These are phyloP conservation scores for Penicillium sp. DNA, from an alignment of 2,329 filamentous ascomycete species.

Conservation along the genomic window DNA sequence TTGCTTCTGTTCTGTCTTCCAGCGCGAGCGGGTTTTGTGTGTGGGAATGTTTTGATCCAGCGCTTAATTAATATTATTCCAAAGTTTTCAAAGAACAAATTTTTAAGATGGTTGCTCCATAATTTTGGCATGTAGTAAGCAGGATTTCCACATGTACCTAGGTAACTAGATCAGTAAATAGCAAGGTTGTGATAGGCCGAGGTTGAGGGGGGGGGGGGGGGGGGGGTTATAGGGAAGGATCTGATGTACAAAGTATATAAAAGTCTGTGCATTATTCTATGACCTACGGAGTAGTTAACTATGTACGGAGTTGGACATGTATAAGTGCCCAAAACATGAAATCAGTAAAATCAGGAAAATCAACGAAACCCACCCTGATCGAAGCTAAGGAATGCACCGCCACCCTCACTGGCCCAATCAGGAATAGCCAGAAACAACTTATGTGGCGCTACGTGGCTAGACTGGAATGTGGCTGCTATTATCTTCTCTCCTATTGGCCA, in stretches of 20 bases:
- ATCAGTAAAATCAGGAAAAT: not conserved
- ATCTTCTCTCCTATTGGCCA: not conserved
- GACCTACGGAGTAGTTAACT: too few relatives aligned
- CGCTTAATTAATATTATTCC: not conserved
- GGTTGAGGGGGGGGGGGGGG: too few relatives aligned
- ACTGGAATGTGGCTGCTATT: not conserved
- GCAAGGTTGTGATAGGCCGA: not conserved
- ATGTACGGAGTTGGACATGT: too few relatives aligned
- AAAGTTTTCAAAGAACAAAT: not conserved
- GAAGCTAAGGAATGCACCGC: constrained; percentile 4
- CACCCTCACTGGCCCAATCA: not conserved
- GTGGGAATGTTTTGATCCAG: not conserved
- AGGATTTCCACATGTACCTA: not conserved
- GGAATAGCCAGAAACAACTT: not conserved
- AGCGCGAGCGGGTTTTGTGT: not conserved
- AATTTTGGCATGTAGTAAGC: not conserved
- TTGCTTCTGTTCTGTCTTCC: not conserved
- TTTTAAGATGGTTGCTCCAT: not conserved
- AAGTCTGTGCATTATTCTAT: not conserved
- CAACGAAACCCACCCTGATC: not conserved
- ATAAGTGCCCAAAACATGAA: not conserved
- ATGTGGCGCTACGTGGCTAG: constrained; percentile 24
- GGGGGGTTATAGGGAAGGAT: not conserved
- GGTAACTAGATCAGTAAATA: not conserved
- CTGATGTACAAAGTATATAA: not conserved